These are phyloP conservation scores for Yarrowia bubula DNA, from an alignment of 805 yeast genomes.

Conservation along the genomic window DNA sequence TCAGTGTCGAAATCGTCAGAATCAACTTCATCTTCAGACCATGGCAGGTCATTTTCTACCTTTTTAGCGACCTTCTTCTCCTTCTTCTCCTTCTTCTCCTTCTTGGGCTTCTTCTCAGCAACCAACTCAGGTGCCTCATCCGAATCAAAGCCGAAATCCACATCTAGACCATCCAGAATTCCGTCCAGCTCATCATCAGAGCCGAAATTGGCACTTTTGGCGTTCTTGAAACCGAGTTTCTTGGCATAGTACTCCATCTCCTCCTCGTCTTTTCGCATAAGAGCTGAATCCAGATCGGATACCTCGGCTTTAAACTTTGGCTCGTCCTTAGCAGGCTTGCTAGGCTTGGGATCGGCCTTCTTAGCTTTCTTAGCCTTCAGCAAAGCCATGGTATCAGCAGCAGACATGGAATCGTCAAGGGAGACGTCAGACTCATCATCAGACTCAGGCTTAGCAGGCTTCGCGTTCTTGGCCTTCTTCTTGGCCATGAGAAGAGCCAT, in stretches of 20 bases:
- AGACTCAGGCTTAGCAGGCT: conserved; percentile 43
- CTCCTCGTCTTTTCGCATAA: conserved; percentile 61
- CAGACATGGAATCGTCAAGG: no score
- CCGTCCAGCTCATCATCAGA: conserved; percentile 75
- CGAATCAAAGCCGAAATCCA: conserved; percentile 41
- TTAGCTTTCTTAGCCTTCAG: conserved; percentile 34
- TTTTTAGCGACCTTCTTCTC: conserved; percentile 25
- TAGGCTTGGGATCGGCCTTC: no score
- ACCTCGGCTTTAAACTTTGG: conserved; percentile 27
- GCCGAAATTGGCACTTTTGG: conserved; percentile 44
- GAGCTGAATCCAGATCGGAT: conserved; percentile 49
- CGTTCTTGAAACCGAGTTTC: conserved; percentile 64
- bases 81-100: conserved; percentile 32
- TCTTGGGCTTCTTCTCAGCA: conserved; percentile 27
- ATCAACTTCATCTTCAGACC: conserved; percentile 34
- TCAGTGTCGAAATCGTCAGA: conserved; percentile 36
- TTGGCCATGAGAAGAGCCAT: conserved; percentile 28
- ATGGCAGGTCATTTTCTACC: conserved; percentile 9
- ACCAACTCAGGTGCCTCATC: conserved; percentile 29
- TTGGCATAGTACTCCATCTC: conserved; percentile 83
- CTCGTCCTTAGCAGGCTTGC: background rate
- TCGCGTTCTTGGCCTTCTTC: conserved; percentile 35
- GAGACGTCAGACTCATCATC: conserved; percentile 17
- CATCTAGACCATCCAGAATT: conserved; percentile 71
- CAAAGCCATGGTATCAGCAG: conserved; percentile 31